Conservation (phyloP, 495 filamentous ascomycete genomes). For the Aspergillus bertholletiae region DNA sequence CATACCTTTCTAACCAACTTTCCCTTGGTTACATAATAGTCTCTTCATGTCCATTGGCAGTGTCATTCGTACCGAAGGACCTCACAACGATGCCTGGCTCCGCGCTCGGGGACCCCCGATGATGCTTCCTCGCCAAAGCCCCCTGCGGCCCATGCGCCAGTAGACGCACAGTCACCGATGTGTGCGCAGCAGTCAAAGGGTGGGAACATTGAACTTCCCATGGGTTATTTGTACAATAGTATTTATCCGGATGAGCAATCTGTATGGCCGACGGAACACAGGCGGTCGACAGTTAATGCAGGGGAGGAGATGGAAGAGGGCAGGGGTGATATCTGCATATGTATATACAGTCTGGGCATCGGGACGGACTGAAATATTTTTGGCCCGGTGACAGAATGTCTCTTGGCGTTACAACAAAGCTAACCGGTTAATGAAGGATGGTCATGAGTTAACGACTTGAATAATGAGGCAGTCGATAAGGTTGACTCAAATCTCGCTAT, state of each 20-base stretch:
- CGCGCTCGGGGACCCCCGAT: constrained; percentile 44
- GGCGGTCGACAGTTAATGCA: neutral
- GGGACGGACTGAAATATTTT: constrained; percentile 6
- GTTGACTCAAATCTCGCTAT: neutral
- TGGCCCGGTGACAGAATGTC: constrained; percentile 8
- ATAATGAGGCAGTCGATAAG: neutral
- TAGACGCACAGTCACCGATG: constrained; percentile 13
- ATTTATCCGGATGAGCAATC: neutral
- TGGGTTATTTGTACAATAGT: constrained; percentile 35
- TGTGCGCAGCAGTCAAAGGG: constrained; percentile 3
- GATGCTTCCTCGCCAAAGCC: constrained; percentile 44
- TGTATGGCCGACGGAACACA: neutral
- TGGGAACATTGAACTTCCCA: neutral
- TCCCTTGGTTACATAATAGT: constrained; percentile 42
- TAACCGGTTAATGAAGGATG: constrained; percentile 19
- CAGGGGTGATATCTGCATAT: neutral
- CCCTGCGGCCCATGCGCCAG: constrained; percentile 34
- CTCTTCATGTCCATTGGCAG: constrained; percentile 99
- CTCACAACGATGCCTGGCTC: constrained; percentile 46
- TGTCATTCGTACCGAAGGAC: constrained; percentile 82
- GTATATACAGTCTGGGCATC: constrained; percentile 16
- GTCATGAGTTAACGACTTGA: constrained; percentile 5
- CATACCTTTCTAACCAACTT: constrained; percentile 4
- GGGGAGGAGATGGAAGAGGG: neutral
- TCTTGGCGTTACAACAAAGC: constrained; percentile 15